A percentile compares a stretch with the other conserved stretches of the same genome.
These are phyloP conservation scores for Zarea fungicola DNA, from an alignment of 2,329 filamentous ascomycete genomes.

Conservation along the genomic window DNA sequence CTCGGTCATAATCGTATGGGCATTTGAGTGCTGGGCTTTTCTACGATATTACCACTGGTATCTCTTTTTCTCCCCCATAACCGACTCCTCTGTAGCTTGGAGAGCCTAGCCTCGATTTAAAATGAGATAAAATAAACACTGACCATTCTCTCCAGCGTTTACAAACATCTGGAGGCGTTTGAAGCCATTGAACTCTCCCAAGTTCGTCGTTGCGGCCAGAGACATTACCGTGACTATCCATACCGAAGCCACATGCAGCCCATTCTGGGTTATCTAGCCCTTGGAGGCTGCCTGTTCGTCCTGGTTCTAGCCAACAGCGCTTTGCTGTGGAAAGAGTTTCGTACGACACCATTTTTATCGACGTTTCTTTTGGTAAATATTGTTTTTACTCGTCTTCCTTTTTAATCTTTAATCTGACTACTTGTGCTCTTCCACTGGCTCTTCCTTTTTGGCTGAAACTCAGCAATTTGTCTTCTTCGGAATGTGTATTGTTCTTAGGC, in stretches of 20 bases:
- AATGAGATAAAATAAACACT: neutral
- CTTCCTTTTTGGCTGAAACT: too few species aligned
- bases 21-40: conserved; percentile 35
- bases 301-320: conserved; percentile 30
- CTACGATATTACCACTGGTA: conserved; percentile 33
- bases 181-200: conserved; percentile 19
- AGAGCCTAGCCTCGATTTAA: too few species aligned
- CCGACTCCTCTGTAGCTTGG: too few species aligned
- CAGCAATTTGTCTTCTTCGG: conserved; percentile 5
- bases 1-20: conserved; percentile 34
- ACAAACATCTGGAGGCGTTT: conserved; percentile 20
- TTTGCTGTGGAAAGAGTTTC: conserved; percentile 31
- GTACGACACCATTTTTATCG: conserved; percentile 30
- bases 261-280: conserved; percentile 28
- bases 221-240: conserved; percentile 27
- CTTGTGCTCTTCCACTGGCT: too few species aligned
- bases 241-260: conserved; percentile 35
- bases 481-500: neutral
- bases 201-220: conserved; percentile 22
- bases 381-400: neutral
- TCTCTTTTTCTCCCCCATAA: too few species aligned
- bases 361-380: conserved; percentile 33
- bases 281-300: conserved; percentile 31
- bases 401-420: neutral
- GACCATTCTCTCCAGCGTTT: conserved; percentile 17